phyloP scores from a whole-genome alignment of 495 filamentous ascomycete species.

The Penicillium lagena region DNA sequence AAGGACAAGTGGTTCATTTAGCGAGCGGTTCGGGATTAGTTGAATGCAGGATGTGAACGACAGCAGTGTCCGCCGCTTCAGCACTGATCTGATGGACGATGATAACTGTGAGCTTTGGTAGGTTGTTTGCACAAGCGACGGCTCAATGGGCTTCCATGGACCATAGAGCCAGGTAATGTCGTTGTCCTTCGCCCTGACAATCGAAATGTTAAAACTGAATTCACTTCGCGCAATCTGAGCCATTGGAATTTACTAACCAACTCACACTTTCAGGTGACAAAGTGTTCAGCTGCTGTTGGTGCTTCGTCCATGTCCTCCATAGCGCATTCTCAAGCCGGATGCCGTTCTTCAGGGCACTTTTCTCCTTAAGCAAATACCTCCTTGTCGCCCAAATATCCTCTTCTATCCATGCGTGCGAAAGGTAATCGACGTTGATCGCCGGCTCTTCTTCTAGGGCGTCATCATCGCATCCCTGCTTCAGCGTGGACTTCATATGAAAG shows the following conservation, averaged over 20 bases:
- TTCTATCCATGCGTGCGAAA: conserved; percentile 91
- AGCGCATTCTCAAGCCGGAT: conserved; percentile 90
- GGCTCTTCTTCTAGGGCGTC: conserved; percentile 42
- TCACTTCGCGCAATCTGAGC: no score
- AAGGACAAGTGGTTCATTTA: no score
- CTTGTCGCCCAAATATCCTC: conserved; percentile 98
- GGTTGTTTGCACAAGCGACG: no score
- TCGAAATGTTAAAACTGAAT: neutral
- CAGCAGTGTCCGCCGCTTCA: no score
- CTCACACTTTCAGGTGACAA: conserved; percentile 84
- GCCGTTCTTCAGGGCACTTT: conserved; percentile 71
- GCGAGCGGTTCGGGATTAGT: no score
- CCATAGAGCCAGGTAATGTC: conserved; percentile 98
- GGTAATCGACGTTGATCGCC: conserved; percentile 89
- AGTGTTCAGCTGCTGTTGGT: conserved; percentile 76
- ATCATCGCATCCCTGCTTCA: no score
- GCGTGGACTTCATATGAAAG: no score
- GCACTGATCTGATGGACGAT: no score
- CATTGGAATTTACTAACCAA: conserved; percentile 53
- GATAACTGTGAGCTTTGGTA: no score
- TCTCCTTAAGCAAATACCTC: conserved; percentile 79
- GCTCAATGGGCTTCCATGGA: conserved; percentile 54
- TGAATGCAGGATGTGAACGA: no score
- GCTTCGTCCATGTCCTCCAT: conserved; percentile 94
- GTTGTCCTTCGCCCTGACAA: conserved; percentile 85